Conservation (phyloP, 139 green algal genomes). For the Picocystis salinarum region DNA sequence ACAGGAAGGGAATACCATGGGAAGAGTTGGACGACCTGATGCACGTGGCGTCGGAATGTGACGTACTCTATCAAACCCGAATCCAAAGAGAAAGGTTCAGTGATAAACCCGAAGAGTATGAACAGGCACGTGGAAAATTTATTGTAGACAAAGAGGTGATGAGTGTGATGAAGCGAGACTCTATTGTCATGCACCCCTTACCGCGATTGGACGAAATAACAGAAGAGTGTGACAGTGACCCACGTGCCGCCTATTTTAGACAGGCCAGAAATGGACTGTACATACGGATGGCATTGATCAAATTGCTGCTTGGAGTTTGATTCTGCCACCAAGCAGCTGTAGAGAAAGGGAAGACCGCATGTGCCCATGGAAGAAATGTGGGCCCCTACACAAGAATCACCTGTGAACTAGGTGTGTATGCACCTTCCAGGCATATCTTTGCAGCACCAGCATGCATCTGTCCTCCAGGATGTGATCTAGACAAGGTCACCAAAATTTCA, state of each 20-base stretch:
- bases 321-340: no score
- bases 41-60: constrained; percentile 40
- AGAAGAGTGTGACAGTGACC: constrained; percentile 77
- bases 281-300: constrained; percentile 95
- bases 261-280: constrained; percentile 93
- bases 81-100: constrained; percentile 96
- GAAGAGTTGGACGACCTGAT: constrained; percentile 57
- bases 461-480: no score
- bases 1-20: constrained; percentile 35
- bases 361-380: no score
- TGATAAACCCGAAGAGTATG: constrained; percentile 50
- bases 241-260: constrained; percentile 88
- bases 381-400: no score
- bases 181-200: constrained; percentile 92
- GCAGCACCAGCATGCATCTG: no score
- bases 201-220: constrained; percentile 93
- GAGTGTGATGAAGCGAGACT: constrained; percentile 46
- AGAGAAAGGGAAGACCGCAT: no score
- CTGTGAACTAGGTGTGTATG: no score
- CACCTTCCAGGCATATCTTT: no score
- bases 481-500: no score
- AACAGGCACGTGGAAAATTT: constrained; percentile 55
- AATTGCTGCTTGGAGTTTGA: constrained; percentile 30
- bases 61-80: constrained; percentile 95
- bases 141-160: constrained; percentile 78